Evolutionary conservation across 192 early-diverging fungal species (phyloP), one percentile per base, ranked within the genome.

Genomic region (Coemansia sp.): DNA sequence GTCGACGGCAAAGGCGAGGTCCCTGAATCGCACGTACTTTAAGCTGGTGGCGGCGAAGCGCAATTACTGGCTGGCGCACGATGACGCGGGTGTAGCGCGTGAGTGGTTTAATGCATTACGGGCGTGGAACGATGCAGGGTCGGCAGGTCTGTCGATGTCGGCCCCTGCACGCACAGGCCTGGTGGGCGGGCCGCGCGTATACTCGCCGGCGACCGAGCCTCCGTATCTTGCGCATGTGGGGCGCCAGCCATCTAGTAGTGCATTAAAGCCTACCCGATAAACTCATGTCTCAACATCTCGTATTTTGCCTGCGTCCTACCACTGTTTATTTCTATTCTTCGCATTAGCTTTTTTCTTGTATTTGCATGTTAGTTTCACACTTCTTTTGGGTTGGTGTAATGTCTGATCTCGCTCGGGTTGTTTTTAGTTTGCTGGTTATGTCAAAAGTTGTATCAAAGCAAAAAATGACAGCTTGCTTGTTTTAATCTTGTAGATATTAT

Each of bases 21-120:
- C 78, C 19, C 56, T 75, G n/a, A 53, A 39, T 15, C 72, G 76
- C 43, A 73, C 70, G 14, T 79, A 73, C 48, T 75, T 83, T 52
- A 75, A 77, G 60, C 17, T 83, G 11, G 76, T 75, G 22, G 67
- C 71, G 0, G 66, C 57, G 10, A 70, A 75, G 23, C 68, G 81
- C 62, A 79, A 67, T 63, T 83, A 83, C 55, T 83, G 81, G 81
- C 52, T 83, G 59, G 78, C 78, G 2, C 73, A 75, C 22, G 78
- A 81, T 15, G 73, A 81, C 35, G 37, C 60, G 2, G 55, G 23
- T 0, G 58, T 50, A 49, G 76, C 76, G 8, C 49, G 71, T 47
- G 71, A 65, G 35, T 79, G 76, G 76, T 79, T 79, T 39, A 47
- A 63, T 25, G 58, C 71, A 10, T 22, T 79, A 63, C 62, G 68